Percentiles rank a stretch among this genome's conserved stretches.
Conservation (phyloP, 164 flowering plant species). For the Berberis vulgaris region DNA sequence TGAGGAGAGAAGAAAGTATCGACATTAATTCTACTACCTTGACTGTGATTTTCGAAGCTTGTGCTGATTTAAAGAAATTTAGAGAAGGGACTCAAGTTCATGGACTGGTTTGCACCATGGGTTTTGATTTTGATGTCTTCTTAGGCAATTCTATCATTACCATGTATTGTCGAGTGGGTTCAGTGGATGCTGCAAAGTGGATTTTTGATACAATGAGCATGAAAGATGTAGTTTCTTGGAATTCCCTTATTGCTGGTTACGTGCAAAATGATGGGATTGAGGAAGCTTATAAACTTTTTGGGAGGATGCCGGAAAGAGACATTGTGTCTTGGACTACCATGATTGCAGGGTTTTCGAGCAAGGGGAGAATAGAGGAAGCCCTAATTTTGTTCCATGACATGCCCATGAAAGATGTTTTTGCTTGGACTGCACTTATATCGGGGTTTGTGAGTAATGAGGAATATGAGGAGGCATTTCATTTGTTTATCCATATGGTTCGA, state of each 20-base stretch:
- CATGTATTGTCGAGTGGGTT: constrained; percentile 8
- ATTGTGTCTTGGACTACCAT: constrained; percentile 9
- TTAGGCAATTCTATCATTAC: constrained; percentile 8
- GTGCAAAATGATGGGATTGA: constrained; percentile 5
- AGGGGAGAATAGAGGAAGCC: constrained; percentile 7
- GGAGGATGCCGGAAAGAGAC: constrained; percentile 2
- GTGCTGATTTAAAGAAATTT: not conserved
- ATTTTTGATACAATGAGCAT: constrained; percentile 4
- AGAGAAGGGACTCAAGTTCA: constrained; percentile 11
- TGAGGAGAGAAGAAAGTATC: constrained; percentile 8
- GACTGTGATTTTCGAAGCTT: constrained; percentile 9
- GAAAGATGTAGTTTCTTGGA: constrained; percentile 10
- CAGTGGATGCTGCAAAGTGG: not conserved
- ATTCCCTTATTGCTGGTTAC: constrained; percentile 6
- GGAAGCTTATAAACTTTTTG: constrained; percentile 6
- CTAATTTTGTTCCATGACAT: constrained; percentile 6
- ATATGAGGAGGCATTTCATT: constrained; percentile 5
- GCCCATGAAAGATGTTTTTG: constrained; percentile 8
- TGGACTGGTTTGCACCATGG: constrained; percentile 9
- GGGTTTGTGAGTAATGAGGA: constrained; percentile 7
- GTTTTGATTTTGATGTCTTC: constrained; percentile 6
- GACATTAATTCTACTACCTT: constrained; percentile 6
- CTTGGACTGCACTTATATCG: constrained; percentile 12
- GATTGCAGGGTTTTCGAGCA: constrained; percentile 4
- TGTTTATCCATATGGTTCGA: constrained; percentile 7